Evolutionary conservation across 345 rosid species (phyloP), one percentile per base, ranked within the genome.

Genomic region (Anastatica hierochuntica): DNA sequence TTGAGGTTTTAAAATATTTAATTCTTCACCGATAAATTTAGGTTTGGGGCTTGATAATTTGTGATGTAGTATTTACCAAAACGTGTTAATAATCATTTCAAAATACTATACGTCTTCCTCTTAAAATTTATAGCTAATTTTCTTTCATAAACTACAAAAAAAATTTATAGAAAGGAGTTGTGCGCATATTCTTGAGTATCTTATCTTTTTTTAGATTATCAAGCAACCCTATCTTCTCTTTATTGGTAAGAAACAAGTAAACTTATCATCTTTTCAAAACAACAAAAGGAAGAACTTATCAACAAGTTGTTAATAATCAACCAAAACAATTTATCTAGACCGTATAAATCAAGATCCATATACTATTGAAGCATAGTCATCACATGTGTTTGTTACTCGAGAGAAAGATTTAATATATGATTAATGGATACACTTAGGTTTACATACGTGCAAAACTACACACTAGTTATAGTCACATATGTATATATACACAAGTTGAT

Each of bases 121-220:
- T n/a, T n/a, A n/a, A n/a, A n/a, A n/a, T n/a, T n/a, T n/a, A n/a
- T 36, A 34, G 51, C 21, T 10, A 24, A 16, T 14, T 48, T 56
- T 41, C n/a, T 10, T 11, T 40, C 47, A 23, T 41, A 34, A 27
- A 48, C 38, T 56, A 42, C 58, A n/a, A n/a, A n/a, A n/a, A n/a
- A n/a, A n/a, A n/a, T 56, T 64, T 65, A 64, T 27, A 40, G 40
- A 50, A 56, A 34, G 58, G 18, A 43, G 49, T 14, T 41, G 52
- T 49, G 58, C 52, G 57, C 64, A 57, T 56, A 65, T 65, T 65
- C 70, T 52, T 65, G 17, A 36, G 49, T 23, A 65, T 17, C 58
- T 16, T 58, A 36, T 56, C 39, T 56, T 33, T 41, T 21, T 1
- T 1, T 12, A 19, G 49, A 63, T 46, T 20, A 21, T 20, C 30